Conservation (phyloP, 768 basidiomycete genomes). For the Trametes maxima region DNA sequence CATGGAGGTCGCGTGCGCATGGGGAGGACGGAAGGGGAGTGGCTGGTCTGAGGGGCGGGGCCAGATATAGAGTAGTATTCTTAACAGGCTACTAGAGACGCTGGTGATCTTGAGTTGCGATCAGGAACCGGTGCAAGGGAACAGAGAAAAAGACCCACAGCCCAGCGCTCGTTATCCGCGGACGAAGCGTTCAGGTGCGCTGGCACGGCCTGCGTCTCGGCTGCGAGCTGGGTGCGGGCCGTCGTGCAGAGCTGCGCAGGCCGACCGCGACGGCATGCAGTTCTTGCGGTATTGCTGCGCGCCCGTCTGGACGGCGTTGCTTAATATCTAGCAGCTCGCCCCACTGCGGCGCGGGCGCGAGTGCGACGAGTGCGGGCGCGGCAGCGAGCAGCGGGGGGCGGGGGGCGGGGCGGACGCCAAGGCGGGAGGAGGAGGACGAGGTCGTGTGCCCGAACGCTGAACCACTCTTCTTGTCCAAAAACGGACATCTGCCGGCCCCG, state of each 20-base stretch:
- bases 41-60: constrained; percentile 24
- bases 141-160: not conserved
- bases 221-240: too few relatives aligned
- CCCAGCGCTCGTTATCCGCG: not conserved
- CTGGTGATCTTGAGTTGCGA: constrained; percentile 5
- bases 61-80: not conserved
- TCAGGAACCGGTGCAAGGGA: not conserved
- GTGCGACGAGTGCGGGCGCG: not conserved
- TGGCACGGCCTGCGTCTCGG: too few relatives aligned
- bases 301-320: not conserved
- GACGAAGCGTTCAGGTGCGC: not conserved
- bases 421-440: not conserved
- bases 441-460: not conserved
- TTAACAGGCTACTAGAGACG: not conserved
- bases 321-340: not conserved
- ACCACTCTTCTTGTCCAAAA: not conserved
- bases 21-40: constrained; percentile 18
- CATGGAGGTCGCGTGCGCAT: constrained; percentile 1
- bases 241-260: not conserved
- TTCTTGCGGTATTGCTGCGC: not conserved
- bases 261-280: not conserved
- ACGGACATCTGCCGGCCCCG: not conserved
- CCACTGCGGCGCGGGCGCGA: not conserved
- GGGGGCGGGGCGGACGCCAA: too few relatives aligned
- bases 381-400: not conserved